phyloP scores from a whole-genome alignment of 768 basidiomycete genomes.

The Russula compacta region DNA sequence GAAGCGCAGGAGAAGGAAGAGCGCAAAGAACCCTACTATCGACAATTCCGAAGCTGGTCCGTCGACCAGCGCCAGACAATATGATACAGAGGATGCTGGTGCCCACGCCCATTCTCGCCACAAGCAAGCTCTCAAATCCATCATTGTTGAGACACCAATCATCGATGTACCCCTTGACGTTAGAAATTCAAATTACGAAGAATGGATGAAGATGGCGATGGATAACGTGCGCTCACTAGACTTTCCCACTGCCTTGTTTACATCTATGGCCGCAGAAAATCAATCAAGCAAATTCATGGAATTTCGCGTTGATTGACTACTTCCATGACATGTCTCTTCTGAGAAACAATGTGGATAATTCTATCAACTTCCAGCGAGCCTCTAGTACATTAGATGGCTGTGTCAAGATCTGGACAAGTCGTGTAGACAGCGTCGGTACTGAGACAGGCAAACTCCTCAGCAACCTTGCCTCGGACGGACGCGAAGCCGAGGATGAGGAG shows the following conservation, averaged over 20 bases:
- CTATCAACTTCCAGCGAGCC: constrained; percentile 98
- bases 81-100: constrained; percentile 35
- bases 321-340: constrained; percentile 97
- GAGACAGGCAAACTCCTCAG: constrained; percentile 93
- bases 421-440: constrained; percentile 93
- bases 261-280: constrained; percentile 74
- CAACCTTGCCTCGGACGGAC: constrained; percentile 68
- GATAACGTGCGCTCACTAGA: constrained; percentile 60
- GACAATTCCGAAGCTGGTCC: constrained; percentile 52
- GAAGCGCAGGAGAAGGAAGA: constrained; percentile 75
- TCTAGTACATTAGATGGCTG: constrained; percentile 96
- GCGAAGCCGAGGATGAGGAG: constrained; percentile 52
- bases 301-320: constrained; percentile 95
- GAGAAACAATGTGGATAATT: constrained; percentile 86
- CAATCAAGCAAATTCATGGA: constrained; percentile 95
- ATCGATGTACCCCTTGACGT: constrained; percentile 66
- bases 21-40: constrained; percentile 48
- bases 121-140: constrained; percentile 50
- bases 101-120: constrained; percentile 33
- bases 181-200: constrained; percentile 92
- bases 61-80: constrained; percentile 35
- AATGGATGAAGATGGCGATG: constrained; percentile 99
- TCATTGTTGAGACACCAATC: constrained; percentile 43
- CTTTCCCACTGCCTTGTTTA: constrained; percentile 4
- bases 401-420: constrained; percentile 98